These are phyloP conservation scores for Emergomyces africanus DNA, from an alignment of 2,329 filamentous ascomycete genomes.

Conservation along the genomic window DNA sequence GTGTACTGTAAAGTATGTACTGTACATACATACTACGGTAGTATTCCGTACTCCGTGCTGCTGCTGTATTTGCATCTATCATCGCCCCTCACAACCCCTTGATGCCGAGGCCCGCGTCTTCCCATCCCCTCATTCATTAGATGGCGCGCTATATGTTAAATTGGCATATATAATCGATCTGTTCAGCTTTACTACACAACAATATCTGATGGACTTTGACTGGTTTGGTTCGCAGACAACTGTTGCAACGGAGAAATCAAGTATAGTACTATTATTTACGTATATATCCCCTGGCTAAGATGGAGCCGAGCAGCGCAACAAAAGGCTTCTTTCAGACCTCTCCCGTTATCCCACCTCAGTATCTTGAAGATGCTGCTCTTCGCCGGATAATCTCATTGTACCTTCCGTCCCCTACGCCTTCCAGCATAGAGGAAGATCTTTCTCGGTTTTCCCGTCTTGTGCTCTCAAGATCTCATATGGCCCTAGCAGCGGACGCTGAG, in stretches of 20 bases:
- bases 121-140: not conserved
- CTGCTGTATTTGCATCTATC: too few relatives aligned
- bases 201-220: not conserved
- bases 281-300: not conserved
- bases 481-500: conserved; percentile 13
- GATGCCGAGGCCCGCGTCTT: not conserved
- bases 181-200: not conserved
- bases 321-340: conserved; percentile 16
- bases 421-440: conserved; percentile 11
- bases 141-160: not conserved
- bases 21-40: too few relatives aligned
- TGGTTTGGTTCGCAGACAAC: not conserved
- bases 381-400: conserved; percentile 13
- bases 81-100: not conserved
- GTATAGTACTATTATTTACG: not conserved
- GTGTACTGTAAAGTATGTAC: too few relatives aligned
- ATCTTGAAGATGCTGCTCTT: conserved; percentile 12
- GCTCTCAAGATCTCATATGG: conserved; percentile 11
- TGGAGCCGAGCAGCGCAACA: conserved; percentile 16
- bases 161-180: not conserved
- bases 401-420: conserved; percentile 13
- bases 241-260: not conserved
- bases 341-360: conserved; percentile 11
- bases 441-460: conserved; percentile 13
- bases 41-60: too few relatives aligned